Evolutionary conservation across 345 rosid genomes (phyloP).

Genomic region (Eucalyptus tenuipes): DNA sequence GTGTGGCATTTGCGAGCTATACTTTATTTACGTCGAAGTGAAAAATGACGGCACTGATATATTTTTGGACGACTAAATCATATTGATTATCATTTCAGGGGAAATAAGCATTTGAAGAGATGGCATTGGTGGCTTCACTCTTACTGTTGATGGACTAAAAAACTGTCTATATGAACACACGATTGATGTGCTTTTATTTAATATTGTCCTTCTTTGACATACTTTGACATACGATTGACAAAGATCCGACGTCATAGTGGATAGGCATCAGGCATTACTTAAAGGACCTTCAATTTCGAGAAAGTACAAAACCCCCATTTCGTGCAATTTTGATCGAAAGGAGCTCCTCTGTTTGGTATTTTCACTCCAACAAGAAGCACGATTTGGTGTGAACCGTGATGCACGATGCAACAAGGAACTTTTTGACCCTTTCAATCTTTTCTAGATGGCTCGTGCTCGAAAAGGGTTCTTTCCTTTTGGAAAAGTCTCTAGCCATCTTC

Average conservation of each 20-base stretch:
- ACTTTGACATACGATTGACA: not conserved
- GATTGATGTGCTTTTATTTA: not conserved
- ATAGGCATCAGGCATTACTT: not conserved
- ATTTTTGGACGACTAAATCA: not conserved
- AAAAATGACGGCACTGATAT: not conserved
- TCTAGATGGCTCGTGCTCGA: not conserved
- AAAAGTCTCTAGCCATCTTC: not conserved
- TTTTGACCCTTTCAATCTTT: not conserved
- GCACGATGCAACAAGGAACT: not conserved
- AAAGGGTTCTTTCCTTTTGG: not conserved
- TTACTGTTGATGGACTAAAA: not conserved
- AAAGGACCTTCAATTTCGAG: not conserved
- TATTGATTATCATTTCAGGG: not conserved
- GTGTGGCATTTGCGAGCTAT: not conserved
- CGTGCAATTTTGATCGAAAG: not conserved
- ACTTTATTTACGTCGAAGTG: accelerated
- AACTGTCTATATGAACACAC: not conserved
- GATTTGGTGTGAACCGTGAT: not conserved
- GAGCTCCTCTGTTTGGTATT: not conserved
- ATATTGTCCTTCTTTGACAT: not conserved
- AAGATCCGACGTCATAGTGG: not conserved
- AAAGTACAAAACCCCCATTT: not conserved
- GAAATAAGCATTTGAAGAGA: not conserved
- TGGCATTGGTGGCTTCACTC: not conserved
- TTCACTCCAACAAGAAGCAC: not conserved